These are phyloP conservation scores for Penicillium steckii DNA, from an alignment of 495 filamentous ascomycete genomes.

Conservation along the genomic window DNA sequence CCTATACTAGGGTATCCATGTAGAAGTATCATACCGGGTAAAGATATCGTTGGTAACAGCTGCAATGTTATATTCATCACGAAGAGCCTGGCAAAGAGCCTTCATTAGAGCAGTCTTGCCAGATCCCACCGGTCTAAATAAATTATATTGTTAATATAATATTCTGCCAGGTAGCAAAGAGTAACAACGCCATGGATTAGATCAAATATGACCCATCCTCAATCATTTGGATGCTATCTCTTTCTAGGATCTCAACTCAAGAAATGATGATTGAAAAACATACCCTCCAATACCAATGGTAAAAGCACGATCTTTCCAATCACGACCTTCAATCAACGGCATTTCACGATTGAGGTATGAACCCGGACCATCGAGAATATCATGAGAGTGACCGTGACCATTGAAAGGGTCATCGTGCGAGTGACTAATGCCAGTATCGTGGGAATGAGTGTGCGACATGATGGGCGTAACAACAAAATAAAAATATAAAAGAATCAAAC, in stretches of 20 bases:
- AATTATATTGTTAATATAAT: not conserved
- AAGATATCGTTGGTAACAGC: constrained; percentile 99
- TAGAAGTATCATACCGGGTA: constrained; percentile 53
- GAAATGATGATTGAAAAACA: constrained; percentile 26
- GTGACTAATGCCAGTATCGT: constrained; percentile 51
- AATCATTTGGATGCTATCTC: not conserved
- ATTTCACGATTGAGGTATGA: constrained; percentile 89
- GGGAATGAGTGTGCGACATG: constrained; percentile 57
- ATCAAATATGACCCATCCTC: not conserved
- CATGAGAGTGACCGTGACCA: constrained; percentile 93
- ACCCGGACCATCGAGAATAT: constrained; percentile 92
- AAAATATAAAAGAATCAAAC: not conserved
- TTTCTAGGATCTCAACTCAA: not conserved
- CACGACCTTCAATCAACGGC: constrained; percentile 82
- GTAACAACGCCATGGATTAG: too few species aligned
- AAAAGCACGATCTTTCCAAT: constrained; percentile 90
- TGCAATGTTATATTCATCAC: constrained; percentile 77
- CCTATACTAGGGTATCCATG: not conserved
- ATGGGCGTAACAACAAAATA: not conserved
- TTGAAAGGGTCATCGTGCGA: constrained; percentile 64
- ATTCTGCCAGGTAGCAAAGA: not conserved
- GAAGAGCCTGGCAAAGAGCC: constrained; percentile 76
- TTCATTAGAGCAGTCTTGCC: constrained; percentile 98
- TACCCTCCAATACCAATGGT: constrained; percentile 97
- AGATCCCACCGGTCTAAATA: constrained; percentile 82